Evolutionary conservation across 768 basidiomycete genomes (phyloP).

Genomic region (Saitozyma sp.): DNA sequence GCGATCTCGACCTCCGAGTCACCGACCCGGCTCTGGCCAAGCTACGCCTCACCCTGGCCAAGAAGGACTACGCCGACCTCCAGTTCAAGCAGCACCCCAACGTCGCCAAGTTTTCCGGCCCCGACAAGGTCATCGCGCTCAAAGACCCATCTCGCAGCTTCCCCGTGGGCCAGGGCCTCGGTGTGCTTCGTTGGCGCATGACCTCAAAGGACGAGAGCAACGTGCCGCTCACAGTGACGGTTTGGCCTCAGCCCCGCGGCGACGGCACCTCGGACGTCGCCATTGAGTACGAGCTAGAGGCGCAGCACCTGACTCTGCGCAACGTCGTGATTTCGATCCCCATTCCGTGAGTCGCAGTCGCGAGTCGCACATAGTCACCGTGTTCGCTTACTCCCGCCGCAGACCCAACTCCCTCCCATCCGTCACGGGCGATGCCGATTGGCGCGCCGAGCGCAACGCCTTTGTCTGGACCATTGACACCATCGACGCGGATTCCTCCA

Average conservation of each 20-base stretch:
- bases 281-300: slow-evolving; percentile 95
- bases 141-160: slow-evolving; percentile 81
- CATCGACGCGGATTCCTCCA: slow-evolving; percentile 61
- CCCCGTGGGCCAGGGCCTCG: slow-evolving; percentile 78
- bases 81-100: slow-evolving; percentile 98
- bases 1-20: slow-evolving; percentile 89
- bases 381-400: slow-evolving; percentile 1
- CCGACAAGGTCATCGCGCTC: slow-evolving; percentile 70
- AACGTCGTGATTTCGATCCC: slow-evolving; percentile 89
- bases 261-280: slow-evolving; percentile 92
- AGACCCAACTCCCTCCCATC: slow-evolving; percentile 36
- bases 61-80: slow-evolving; percentile 61
- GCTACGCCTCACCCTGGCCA: slow-evolving; percentile 65
- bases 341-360: slow-evolving; percentile 69
- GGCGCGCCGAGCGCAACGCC: slow-evolving; percentile 75
- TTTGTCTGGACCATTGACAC: slow-evolving; percentile 81
- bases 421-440: slow-evolving; percentile 56
- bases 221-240: slow-evolving; percentile 88
- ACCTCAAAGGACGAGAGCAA: slow-evolving; percentile 85
- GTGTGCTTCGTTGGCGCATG: slow-evolving; percentile 91
- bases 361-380: not conserved
- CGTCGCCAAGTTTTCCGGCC: slow-evolving; percentile 73
- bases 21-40: slow-evolving; percentile 71
- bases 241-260: slow-evolving; percentile 91
- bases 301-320: slow-evolving; percentile 72